Conservation (phyloP, 768 basidiomycete genomes). For the Rubroboletus pulcherrimus region DNA sequence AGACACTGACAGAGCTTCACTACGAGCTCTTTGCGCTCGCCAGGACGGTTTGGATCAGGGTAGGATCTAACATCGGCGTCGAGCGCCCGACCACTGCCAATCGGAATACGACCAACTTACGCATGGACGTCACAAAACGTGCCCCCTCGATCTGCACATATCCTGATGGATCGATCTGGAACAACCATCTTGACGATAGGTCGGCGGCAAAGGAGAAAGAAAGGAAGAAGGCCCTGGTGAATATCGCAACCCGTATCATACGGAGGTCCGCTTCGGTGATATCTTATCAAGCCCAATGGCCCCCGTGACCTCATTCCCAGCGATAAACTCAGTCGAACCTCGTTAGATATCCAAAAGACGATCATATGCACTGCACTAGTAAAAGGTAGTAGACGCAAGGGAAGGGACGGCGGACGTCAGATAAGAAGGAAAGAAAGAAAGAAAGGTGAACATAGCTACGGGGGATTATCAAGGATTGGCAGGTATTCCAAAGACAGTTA, state of each 20-base stretch:
- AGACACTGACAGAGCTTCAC: slow-evolving; percentile 73
- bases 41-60: slow-evolving; percentile 60
- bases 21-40: slow-evolving; percentile 72
- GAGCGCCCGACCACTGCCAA: background rate
- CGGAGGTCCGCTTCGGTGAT: background rate
- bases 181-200: slow-evolving; percentile 29
- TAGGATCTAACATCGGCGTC: slow-evolving; percentile 50
- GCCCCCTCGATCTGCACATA: slow-evolving; percentile 87
- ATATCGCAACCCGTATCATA: background rate
- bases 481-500: slow-evolving; percentile 17
- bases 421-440: slow-evolving; percentile 1
- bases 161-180: slow-evolving; percentile 75
- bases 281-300: slow-evolving; percentile 3
- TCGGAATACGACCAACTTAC: slow-evolving; percentile 35
- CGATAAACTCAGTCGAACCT: background rate
- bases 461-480: slow-evolving; percentile 23
- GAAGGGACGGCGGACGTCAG: background rate
- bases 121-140: slow-evolving; percentile 92
- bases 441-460: slow-evolving; percentile 25
- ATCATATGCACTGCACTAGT: slow-evolving; percentile 20
- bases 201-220: background rate
- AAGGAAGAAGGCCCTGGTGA: too few species aligned
- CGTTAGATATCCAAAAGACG: slow-evolving; percentile 18
- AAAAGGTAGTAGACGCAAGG: slow-evolving; percentile 1
- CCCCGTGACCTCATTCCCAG: slow-evolving; percentile 8